Base-by-base conservation (phyloP, 2,329 filamentous ascomycete species). In the Fusarium sambucinum region DNA sequence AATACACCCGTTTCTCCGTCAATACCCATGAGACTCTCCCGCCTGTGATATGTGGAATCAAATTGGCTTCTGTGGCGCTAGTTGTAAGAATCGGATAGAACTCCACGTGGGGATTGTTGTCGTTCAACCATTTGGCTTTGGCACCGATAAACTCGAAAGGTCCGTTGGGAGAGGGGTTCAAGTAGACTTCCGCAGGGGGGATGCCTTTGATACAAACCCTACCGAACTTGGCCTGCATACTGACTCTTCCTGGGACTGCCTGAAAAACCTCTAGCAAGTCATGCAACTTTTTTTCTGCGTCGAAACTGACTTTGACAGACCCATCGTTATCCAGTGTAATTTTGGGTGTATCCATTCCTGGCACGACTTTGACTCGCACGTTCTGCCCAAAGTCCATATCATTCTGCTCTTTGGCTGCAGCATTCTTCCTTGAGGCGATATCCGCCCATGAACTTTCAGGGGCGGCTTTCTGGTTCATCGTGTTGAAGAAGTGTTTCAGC, bases 21-120 rank as follows among this genome's bases (percentile, higher is more conserved):
- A 66, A 38, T 6, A 38, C 29, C 76, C 76, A 78, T 5, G 55
- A 30, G 8, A 68, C 55, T 27, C 63, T 70, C 10, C 56, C 45
- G 3, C 57, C 58, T 7, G 35, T 32, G 35, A 72, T 55, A 14
- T 25, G 13, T 12, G 68, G 63, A 6, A 77, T 38, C 3, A 55
- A 13, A 19, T 74, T 66, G 10, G 65, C 71, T 55, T 79, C 77
- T 17, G 66, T 55, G 8, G 67, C 73, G 11, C 66, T 63, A 3
- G 73, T 73, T 5, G 77, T 73, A 10, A 79, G 68, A 16, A 71
- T 71, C 6, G 74, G 61, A 7, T 76, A 72, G 38, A 78, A 79
- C 2, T 70, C 70, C 2, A 75, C 46, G 2, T 50, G 44, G 5
- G 55, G 55, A 23, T 59, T 55, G 2, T 50, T 14, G 6, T 32